phyloP scores from a whole-genome alignment of 768 basidiomycete species.

The Tricholoma terreum region DNA sequence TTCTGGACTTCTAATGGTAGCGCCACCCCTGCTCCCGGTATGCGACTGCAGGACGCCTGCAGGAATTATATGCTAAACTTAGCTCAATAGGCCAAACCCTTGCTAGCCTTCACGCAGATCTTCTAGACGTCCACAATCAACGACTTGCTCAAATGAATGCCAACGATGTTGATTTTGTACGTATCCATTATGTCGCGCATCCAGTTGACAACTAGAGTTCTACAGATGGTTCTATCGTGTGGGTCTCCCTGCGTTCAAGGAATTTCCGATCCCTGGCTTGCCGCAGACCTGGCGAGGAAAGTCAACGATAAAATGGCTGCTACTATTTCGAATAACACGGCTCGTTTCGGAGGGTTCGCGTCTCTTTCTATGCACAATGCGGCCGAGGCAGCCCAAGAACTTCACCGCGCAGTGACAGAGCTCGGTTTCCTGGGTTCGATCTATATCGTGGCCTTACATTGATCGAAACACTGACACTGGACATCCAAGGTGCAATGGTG shows the following conservation, averaged over 20 bases:
- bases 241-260: conserved; percentile 37
- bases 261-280: conserved; percentile 30
- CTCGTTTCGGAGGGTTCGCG: conserved; percentile 41
- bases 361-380: conserved; percentile 44
- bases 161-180: conserved; percentile 36
- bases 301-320: conserved; percentile 37
- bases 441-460: not conserved
- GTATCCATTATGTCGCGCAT: not conserved
- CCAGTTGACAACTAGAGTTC: not conserved
- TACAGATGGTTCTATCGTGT: conserved; percentile 40
- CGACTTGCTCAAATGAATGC: conserved; percentile 34
- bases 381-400: conserved; percentile 36
- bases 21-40: conserved; percentile 19
- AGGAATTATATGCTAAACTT: not conserved
- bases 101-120: conserved; percentile 29
- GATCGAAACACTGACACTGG: not conserved
- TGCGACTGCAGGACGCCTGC: not conserved
- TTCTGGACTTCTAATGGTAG: not conserved
- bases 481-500: conserved; percentile 30
- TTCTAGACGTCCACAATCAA: conserved; percentile 39
- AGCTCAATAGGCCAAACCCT: conserved; percentile 25
- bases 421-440: conserved; percentile 36
- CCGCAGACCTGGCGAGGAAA: conserved; percentile 30
- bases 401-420: conserved; percentile 37
- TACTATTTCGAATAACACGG: conserved; percentile 36